A percentile compares a stretch with the other conserved stretches of the same genome.
phyloP scores from a whole-genome alignment of 164 flowering plant species.

The Cinnamomum chago region DNA sequence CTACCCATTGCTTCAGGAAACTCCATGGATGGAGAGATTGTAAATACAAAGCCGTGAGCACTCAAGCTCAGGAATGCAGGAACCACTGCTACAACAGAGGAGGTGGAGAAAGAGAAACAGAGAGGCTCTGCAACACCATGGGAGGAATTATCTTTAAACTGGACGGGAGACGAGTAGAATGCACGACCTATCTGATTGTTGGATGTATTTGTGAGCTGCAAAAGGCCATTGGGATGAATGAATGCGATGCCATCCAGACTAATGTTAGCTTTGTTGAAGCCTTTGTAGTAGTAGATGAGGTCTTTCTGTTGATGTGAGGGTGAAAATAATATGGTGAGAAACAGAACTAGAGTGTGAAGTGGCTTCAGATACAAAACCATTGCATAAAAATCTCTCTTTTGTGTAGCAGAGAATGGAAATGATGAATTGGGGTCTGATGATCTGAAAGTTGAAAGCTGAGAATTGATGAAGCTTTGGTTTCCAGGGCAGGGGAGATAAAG shows the following conservation, averaged over 20 bases:
- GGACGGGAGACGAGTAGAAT: conserved; percentile 14
- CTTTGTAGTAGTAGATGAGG: conserved; percentile 26
- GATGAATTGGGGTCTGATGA: too few relatives aligned
- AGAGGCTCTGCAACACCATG: background rate
- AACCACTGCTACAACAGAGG: conserved; percentile 16
- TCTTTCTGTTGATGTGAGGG: conserved; percentile 1
- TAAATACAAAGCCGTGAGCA: conserved; percentile 26
- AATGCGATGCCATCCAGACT: conserved; percentile 21
- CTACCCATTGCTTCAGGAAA: conserved; percentile 10
- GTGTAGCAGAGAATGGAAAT: too few relatives aligned
- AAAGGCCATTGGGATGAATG: conserved; percentile 27
- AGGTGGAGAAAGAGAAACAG: conserved; percentile 21
- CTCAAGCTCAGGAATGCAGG: conserved; percentile 1
- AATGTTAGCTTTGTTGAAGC: conserved; percentile 26
- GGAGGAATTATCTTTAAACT: conserved; percentile 11
- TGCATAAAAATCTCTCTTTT: too few relatives aligned
- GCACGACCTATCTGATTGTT: conserved; percentile 18
- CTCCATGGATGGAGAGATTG: conserved; percentile 12
- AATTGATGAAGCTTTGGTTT: too few relatives aligned
- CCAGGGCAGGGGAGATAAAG: too few relatives aligned
- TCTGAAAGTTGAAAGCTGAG: too few relatives aligned
- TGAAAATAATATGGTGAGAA: background rate
- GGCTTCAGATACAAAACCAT: background rate
- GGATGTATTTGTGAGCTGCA: conserved; percentile 37
- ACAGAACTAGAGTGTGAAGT: background rate